Conservation (phyloP, 2,329 filamentous ascomycete genomes). For the Passalora sequoiae region DNA sequence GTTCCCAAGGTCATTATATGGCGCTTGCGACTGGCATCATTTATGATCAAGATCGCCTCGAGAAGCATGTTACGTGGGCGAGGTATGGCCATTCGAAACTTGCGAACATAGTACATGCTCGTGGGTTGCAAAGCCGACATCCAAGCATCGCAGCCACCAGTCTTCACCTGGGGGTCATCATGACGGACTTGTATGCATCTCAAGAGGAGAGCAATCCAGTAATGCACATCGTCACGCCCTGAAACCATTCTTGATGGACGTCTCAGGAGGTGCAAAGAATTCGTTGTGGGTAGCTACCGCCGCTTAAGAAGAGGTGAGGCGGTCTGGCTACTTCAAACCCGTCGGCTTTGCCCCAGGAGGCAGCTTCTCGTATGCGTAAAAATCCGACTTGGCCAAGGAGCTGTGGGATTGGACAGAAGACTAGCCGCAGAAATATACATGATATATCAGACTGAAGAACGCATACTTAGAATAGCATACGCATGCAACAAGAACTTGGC, state of each 20-base stretch:
- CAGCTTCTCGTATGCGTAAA: conserved; percentile 22
- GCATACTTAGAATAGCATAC: not conserved
- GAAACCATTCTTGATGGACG: conserved; percentile 14
- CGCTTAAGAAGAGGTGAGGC: conserved; percentile 17
- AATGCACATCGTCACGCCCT: conserved; percentile 10
- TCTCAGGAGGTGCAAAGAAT: conserved; percentile 25
- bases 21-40: conserved; percentile 29
- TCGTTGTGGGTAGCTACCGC: conserved; percentile 28
- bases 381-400: conserved; percentile 27
- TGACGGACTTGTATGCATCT: conserved; percentile 49
- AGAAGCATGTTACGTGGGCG: conserved; percentile 28
- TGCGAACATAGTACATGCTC: conserved; percentile 54
- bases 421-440: conserved; percentile 19
- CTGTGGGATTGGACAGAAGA: conserved; percentile 39
- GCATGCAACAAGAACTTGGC: no score
- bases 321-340: conserved; percentile 24
- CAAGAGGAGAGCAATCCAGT: conserved; percentile 14
- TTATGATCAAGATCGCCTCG: conserved; percentile 35
- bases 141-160: conserved; percentile 59
- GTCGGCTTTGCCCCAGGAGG: conserved; percentile 20
- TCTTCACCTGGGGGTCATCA: conserved; percentile 60
- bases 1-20: conserved; percentile 31
- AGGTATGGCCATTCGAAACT: conserved; percentile 62
- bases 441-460: no score
- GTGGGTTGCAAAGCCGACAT: conserved; percentile 54